Percentiles rank a stretch among this genome's conserved stretches.
Evolutionary conservation across 306 rosid genomes (phyloP).

Genomic region (Styphnolobium japonicum): DNA sequence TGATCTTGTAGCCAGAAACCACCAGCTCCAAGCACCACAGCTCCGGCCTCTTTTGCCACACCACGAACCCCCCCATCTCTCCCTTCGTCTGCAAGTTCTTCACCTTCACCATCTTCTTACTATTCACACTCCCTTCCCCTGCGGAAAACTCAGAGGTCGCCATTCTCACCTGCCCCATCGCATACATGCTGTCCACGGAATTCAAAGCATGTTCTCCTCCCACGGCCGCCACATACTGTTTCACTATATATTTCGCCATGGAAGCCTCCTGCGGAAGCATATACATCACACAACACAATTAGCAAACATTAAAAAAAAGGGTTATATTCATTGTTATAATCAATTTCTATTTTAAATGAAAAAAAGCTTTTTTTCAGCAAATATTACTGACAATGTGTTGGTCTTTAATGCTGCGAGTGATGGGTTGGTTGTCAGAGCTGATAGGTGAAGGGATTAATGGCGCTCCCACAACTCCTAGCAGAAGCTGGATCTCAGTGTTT

Average conservation of each 20-base stretch:
- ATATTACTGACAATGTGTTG: constrained; percentile 61
- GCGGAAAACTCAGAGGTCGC: constrained; percentile 59
- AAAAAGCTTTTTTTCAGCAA: background rate
- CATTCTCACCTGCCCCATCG: constrained; percentile 94
- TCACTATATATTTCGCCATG: constrained; percentile 84
- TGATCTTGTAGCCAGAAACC: constrained; percentile 77
- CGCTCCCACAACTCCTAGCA: constrained; percentile 89
- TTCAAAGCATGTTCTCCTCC: constrained; percentile 80
- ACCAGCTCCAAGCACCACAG: constrained; percentile 89
- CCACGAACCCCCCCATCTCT: constrained; percentile 87
- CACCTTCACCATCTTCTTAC: constrained; percentile 45
- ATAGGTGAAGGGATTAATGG: constrained; percentile 80
- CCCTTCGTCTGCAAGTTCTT: constrained; percentile 52
- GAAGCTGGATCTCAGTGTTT: constrained; percentile 72
- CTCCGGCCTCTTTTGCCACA: constrained; percentile 88
- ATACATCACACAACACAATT: background rate
- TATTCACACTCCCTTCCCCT: constrained; percentile 51
- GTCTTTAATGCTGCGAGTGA: constrained; percentile 68
- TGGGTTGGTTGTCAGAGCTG: constrained; percentile 44
- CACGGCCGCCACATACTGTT: constrained; percentile 84
- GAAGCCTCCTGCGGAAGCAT: constrained; percentile 55
- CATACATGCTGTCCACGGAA: constrained; percentile 80
- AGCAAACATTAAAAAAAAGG: background rate
- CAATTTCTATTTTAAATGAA: no score
- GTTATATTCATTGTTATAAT: background rate